phyloP scores from a whole-genome alignment of 345 rosid species.

The Eutrema heterophyllum region DNA sequence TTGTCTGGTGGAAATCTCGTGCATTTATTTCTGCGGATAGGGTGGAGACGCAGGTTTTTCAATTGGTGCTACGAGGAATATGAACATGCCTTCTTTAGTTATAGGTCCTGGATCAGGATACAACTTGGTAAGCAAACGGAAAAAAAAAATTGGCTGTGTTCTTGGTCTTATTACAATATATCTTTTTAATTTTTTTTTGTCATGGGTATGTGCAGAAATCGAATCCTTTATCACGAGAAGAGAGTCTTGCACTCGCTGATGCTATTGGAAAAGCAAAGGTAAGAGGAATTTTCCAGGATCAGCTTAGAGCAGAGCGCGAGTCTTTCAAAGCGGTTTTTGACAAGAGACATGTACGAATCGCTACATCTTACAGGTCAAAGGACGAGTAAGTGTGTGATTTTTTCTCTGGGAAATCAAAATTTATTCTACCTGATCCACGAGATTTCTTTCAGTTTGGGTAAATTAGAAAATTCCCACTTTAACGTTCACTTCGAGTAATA shows the following conservation, averaged over 20 bases:
- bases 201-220: slow-evolving; percentile 48
- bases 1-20: background rate
- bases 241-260: slow-evolving; percentile 20
- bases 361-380: slow-evolving; percentile 41
- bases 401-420: background rate
- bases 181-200: background rate
- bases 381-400: slow-evolving; percentile 35
- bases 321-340: slow-evolving; percentile 87
- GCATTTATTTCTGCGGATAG: slow-evolving; percentile 25
- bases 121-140: slow-evolving; percentile 54
- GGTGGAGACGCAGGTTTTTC: slow-evolving; percentile 73
- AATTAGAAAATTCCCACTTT: slow-evolving; percentile 2
- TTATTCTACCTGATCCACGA: background rate
- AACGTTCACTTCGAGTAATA: background rate
- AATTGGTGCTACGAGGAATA: slow-evolving; percentile 60
- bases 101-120: slow-evolving; percentile 95
- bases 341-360: slow-evolving; percentile 46
- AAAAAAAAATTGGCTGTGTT: background rate
- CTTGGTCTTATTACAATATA: background rate
- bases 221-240: slow-evolving; percentile 58
- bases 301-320: slow-evolving; percentile 69
- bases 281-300: slow-evolving; percentile 68
- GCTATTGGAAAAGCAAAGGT: slow-evolving; percentile 42
- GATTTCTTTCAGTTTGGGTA: background rate
- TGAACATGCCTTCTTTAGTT: slow-evolving; percentile 51